A percentile compares a stretch with the other conserved stretches of the same genome.
Conservation (phyloP, 768 basidiomycete genomes). For the Podaxis carcinomalis region DNA sequence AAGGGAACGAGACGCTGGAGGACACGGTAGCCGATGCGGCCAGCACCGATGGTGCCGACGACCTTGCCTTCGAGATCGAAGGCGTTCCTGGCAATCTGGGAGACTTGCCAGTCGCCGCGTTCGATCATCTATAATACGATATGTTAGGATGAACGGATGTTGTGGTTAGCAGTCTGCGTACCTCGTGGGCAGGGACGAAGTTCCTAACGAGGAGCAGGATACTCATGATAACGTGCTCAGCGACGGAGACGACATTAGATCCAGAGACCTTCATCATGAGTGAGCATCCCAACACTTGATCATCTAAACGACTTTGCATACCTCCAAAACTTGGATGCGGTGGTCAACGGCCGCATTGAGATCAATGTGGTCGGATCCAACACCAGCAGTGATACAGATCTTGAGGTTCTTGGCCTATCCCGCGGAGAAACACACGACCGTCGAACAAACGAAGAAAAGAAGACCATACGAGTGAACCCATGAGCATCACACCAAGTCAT, state of each 20-base stretch:
- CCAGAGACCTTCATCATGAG: constrained; percentile 55
- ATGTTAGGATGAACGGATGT: background rate
- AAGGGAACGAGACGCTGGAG: constrained; percentile 78
- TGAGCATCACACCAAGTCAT: background rate
- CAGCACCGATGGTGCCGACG: constrained; percentile 84
- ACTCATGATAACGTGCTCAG: constrained; percentile 88
- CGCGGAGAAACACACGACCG: background rate
- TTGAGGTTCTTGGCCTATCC: constrained; percentile 82
- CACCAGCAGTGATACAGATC: constrained; percentile 86
- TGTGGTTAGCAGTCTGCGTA: constrained; percentile 17
- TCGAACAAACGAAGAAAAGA: background rate
- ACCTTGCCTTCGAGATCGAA: constrained; percentile 91
- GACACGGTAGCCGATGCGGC: constrained; percentile 82
- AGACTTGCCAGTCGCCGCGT: constrained; percentile 84
- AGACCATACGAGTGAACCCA: background rate
- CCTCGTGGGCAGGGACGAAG: constrained; percentile 84
- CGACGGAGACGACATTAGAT: constrained; percentile 87
- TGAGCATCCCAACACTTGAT: background rate
- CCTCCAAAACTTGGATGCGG: constrained; percentile 76
- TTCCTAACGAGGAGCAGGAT: constrained; percentile 90
- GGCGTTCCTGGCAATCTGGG: constrained; percentile 75
- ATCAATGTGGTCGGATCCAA: constrained; percentile 89
- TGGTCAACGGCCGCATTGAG: constrained; percentile 82
- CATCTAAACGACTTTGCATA: constrained; percentile 10
- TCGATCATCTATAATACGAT: constrained; percentile 59